phyloP scores from a whole-genome alignment of 148 eudicot species.

The Euryodendron excelsum region DNA sequence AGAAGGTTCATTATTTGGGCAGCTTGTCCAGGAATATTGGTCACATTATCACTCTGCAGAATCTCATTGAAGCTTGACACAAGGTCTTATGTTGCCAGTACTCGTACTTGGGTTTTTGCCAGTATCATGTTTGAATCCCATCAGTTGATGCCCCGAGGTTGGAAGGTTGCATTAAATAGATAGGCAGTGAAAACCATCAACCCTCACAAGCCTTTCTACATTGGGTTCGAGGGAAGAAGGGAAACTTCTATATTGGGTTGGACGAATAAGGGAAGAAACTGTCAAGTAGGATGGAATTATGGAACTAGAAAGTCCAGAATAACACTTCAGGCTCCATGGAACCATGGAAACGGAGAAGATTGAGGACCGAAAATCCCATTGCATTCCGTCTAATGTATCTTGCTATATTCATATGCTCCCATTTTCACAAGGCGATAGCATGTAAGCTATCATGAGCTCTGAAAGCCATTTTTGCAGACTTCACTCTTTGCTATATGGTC shows the following conservation, averaged over 20 bases:
- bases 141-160: neutral
- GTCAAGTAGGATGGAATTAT: neutral
- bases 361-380: neutral
- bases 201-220: neutral
- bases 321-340: neutral
- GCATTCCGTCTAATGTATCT: neutral
- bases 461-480: neutral
- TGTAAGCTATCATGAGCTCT: neutral
- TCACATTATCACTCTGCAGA: slow-evolving; percentile 72
- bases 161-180: neutral
- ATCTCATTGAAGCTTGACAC: slow-evolving; percentile 30
- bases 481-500: neutral
- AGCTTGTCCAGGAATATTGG: slow-evolving; percentile 90
- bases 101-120: neutral
- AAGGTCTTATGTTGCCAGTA: neutral
- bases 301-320: neutral
- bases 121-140: neutral
- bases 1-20: slow-evolving; percentile 73
- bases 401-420: neutral
- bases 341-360: neutral
- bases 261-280: neutral
- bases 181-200: neutral
- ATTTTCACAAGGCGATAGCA: neutral
- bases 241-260: neutral
- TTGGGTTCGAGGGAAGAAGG: neutral